phyloP scores from a whole-genome alignment of 441 rosid genomes.

The Euphorbia schlechtendalii region DNA sequence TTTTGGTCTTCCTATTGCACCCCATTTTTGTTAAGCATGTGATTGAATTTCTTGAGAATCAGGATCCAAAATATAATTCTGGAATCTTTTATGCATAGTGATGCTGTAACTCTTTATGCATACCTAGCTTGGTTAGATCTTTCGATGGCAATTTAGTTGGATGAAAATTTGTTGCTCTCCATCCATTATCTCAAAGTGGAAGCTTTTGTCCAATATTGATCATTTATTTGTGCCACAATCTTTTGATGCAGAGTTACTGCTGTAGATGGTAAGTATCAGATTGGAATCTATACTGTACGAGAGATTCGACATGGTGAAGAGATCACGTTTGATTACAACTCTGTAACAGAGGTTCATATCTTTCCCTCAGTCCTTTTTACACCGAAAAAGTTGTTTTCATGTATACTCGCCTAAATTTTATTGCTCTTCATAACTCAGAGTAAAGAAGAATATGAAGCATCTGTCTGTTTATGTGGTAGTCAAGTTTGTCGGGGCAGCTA shows the following conservation, averaged over 20 bases:
- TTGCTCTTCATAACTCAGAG: slow-evolving; percentile 52
- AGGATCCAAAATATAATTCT: not conserved
- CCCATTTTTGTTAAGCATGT: not conserved
- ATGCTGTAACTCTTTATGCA: not conserved
- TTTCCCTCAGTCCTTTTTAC: slow-evolving; percentile 20
- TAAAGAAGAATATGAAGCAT: slow-evolving; percentile 99
- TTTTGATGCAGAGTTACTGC: slow-evolving; percentile 84
- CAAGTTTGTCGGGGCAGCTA: slow-evolving; percentile 99
- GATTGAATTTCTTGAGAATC: not conserved
- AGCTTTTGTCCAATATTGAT: not conserved
- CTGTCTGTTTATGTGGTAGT: slow-evolving; percentile 99
- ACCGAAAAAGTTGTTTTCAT: not conserved
- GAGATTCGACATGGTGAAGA: slow-evolving; percentile 87
- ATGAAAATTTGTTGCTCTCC: not conserved
- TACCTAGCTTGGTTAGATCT: not conserved
- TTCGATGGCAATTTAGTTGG: not conserved
- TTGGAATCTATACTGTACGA: slow-evolving; percentile 86
- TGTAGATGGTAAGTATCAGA: slow-evolving; percentile 96
- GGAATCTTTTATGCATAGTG: not conserved
- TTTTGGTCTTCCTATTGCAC: not conserved
- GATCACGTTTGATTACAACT: slow-evolving; percentile 97
- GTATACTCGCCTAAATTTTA: slow-evolving; percentile 18
- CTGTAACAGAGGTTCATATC: slow-evolving; percentile 88
- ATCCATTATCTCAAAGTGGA: not conserved
- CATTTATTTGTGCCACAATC: slow-evolving; percentile 14